phyloP scores from a whole-genome alignment of 768 basidiomycete species.

The Filobasidium wieringae region DNA sequence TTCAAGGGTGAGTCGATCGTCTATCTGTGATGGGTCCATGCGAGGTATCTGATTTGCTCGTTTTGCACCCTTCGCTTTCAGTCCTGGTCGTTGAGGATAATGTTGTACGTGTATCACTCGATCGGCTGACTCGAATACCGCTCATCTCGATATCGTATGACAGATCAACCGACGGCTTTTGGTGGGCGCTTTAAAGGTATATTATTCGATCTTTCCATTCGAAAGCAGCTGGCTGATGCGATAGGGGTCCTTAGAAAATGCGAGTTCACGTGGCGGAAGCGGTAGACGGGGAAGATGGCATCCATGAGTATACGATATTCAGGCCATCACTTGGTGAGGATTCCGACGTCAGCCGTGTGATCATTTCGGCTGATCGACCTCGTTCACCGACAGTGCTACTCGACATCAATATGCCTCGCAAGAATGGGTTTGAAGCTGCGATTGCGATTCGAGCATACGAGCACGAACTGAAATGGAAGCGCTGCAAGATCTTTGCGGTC shows the following conservation, averaged over 20 bases:
- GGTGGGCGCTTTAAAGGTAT: background rate
- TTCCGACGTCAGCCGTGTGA: background rate
- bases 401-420: slow-evolving; percentile 37
- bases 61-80: background rate
- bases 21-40: too few species aligned
- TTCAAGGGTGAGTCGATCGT: background rate
- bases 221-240: background rate
- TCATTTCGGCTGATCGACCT: background rate
- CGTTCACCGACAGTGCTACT: slow-evolving; percentile 18
- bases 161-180: slow-evolving; percentile 13
- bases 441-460: slow-evolving; percentile 29
- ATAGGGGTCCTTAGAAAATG: background rate
- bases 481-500: slow-evolving; percentile 28
- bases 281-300: slow-evolving; percentile 29
- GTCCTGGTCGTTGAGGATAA: slow-evolving; percentile 38
- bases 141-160: slow-evolving; percentile 16
- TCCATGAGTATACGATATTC: slow-evolving; percentile 23
- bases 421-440: slow-evolving; percentile 33
- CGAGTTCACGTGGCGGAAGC: slow-evolving; percentile 25
- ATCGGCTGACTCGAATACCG: slow-evolving; percentile 18
- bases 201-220: too few species aligned
- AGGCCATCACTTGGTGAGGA: slow-evolving; percentile 14
- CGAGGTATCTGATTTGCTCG: too few species aligned
- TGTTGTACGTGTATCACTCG: slow-evolving; percentile 19
- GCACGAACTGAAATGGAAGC: slow-evolving; percentile 2